Evolutionary conservation across 352 stramenopile species (phyloP), one percentile per base, ranked within the genome.

Genomic region (Globisporangium recalcitrans): DNA sequence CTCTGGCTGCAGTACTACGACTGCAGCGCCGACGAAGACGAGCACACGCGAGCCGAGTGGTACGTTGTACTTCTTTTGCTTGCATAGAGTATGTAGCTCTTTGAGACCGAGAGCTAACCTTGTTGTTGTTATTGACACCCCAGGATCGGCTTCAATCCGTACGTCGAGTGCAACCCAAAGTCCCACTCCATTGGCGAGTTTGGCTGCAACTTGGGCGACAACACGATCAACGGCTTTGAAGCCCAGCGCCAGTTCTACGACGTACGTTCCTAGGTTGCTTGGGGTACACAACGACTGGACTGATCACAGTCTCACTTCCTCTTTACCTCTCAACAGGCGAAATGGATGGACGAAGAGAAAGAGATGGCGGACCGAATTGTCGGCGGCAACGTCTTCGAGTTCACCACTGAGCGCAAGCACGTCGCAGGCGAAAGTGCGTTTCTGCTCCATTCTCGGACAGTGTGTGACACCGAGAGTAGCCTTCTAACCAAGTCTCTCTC

Each of bases 311-410:
- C 6, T 16, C 10, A 6, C 19, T 16, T 14, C 4, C 10, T 52
- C 13, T 24, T 16, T 21, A 31, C 10, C 7, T 21, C 6, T 21
- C 6, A 8, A 19, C 48, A 53, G 48, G 78, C 80, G 16, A 83
- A 84, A 57, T 90, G 81, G 79, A 90, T 92, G 80, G 89, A 90
- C 65, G 72, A 81, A 24, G 80, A 89, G 67, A 68, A 74, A 38
- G 76, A 81, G 3, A 88, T 92, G 80, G 87, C 68, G 0, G 58
- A 72, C 26, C 72, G 87, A 48, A 77, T 91, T 40, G 71, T 89
- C 4, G 79, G 81, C 26, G 81, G 81, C 60, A 89, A 87, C 64
- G 81, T 88, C 27, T 93, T 91, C 54, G 81, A 91, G 66, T 93
- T 87, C 63, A 75, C 72, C 4, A 87, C 74, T 4, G 81, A 89